A percentile compares a stretch with the other conserved stretches of the same genome.
These are phyloP conservation scores for Termitomyces sp. DNA, from an alignment of 768 basidiomycete species.

Conservation along the genomic window DNA sequence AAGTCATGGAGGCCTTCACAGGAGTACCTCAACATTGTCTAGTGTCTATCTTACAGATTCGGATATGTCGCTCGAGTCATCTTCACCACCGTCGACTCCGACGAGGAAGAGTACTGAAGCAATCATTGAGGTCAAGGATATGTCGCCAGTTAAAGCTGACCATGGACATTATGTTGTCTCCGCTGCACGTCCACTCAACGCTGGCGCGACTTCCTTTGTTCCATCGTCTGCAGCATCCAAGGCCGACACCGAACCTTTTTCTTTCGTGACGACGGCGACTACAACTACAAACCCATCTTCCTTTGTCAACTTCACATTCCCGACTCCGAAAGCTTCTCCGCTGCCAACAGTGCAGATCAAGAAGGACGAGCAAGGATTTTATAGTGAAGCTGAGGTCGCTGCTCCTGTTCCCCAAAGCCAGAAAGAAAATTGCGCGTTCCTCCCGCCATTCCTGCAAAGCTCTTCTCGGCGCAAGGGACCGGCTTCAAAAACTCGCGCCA, in stretches of 20 bases:
- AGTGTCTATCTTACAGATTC: slow-evolving; percentile 42
- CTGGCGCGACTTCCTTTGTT: slow-evolving; percentile 43
- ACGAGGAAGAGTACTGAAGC: slow-evolving; percentile 36
- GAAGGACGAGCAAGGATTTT: slow-evolving; percentile 55
- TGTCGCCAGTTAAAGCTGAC: slow-evolving; percentile 25
- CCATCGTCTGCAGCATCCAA: slow-evolving; percentile 27
- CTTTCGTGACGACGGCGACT: slow-evolving; percentile 19
- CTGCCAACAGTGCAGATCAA: slow-evolving; percentile 38
- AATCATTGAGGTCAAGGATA: slow-evolving; percentile 32
- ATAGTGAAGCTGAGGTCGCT: slow-evolving; percentile 37
- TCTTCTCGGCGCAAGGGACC: slow-evolving; percentile 36
- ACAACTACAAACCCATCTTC: slow-evolving; percentile 18
- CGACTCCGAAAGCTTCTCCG: slow-evolving; percentile 40
- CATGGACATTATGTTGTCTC: slow-evolving; percentile 18
- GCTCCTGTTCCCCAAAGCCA: slow-evolving; percentile 27
- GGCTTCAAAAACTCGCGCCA: slow-evolving; percentile 54
- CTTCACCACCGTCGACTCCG: slow-evolving; percentile 50
- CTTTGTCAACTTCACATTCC: slow-evolving; percentile 43
- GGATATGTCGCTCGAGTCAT: slow-evolving; percentile 40
- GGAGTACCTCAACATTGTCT: slow-evolving; percentile 34
- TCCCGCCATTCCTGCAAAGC: slow-evolving; percentile 50
- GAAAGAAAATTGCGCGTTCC: slow-evolving; percentile 30
- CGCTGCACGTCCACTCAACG: slow-evolving; percentile 35
- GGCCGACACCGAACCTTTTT: slow-evolving; percentile 21
- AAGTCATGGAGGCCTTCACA: slow-evolving; percentile 23